Conservation (phyloP, 441 rosid genomes). For the Eugenia klotzschiana region DNA sequence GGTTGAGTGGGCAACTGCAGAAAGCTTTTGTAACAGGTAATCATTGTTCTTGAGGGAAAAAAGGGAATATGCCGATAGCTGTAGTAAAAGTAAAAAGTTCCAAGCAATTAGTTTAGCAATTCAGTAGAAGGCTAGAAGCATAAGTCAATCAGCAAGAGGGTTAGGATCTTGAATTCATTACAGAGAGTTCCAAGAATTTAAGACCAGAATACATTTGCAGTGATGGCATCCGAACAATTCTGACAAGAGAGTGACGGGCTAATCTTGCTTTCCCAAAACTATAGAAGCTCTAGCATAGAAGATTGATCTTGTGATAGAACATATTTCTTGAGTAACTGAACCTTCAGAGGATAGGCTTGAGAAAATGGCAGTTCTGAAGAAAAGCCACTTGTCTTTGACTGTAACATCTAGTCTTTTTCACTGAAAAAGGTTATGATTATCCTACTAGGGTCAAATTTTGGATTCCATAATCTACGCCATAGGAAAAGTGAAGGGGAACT, state of each 20-base stretch:
- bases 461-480: neutral
- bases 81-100: neutral
- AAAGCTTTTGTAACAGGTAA: conserved; percentile 73
- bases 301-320: neutral
- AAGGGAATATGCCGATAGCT: neutral
- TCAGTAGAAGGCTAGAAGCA: neutral
- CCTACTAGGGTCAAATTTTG: conserved; percentile 2
- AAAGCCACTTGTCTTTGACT: neutral
- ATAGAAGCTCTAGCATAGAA: neutral
- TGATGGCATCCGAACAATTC: neutral
- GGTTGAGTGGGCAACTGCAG: conserved; percentile 82
- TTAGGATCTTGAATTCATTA: neutral
- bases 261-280: neutral
- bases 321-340: neutral
- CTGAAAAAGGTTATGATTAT: neutral
- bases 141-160: neutral
- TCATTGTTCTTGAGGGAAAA: neutral
- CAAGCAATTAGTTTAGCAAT: neutral
- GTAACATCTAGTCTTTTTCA: neutral
- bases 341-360: neutral
- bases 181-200: neutral
- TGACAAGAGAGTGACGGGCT: neutral
- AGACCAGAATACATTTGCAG: neutral
- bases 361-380: neutral
- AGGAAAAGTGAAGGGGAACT: conserved; percentile 3